A percentile compares a stretch with the other conserved stretches of the same genome.
Evolutionary conservation across 352 stramenopile species (phyloP).

Genomic region (Globisporangium mamillatum): DNA sequence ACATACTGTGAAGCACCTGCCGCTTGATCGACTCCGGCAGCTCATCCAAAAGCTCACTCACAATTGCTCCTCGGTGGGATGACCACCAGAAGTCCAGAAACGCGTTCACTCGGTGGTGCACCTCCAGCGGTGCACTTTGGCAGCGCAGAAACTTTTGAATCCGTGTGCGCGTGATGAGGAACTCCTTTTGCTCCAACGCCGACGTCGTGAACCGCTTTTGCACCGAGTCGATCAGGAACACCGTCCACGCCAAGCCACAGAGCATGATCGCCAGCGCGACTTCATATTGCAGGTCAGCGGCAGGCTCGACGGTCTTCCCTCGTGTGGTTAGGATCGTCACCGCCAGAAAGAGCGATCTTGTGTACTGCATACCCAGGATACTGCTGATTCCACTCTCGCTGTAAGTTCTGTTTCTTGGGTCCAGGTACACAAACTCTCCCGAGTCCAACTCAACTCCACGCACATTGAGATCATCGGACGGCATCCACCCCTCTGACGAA

Average conservation of each 20-base stretch:
- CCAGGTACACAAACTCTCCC: conserved; percentile 10
- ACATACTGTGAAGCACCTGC: conserved; percentile 34
- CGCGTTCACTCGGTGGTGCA: conserved; percentile 35
- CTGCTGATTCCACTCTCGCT: conserved; percentile 10
- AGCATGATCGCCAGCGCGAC: conserved; percentile 38
- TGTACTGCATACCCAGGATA: conserved; percentile 25
- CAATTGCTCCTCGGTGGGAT: conserved; percentile 33
- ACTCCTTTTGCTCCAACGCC: conserved; percentile 38
- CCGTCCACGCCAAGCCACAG: conserved; percentile 35
- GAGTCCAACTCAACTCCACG: conserved; percentile 7
- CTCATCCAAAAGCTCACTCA: conserved; percentile 29
- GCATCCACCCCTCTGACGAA: conserved; percentile 25
- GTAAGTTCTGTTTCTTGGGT: conserved; percentile 18
- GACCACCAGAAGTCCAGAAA: conserved; percentile 51
- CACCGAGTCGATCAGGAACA: conserved; percentile 36
- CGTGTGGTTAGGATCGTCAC: conserved; percentile 22
- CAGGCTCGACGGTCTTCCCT: conserved; percentile 28
- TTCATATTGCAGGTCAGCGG: conserved; percentile 26
- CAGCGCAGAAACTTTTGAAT: conserved; percentile 39
- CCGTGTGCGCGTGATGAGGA: conserved; percentile 26
- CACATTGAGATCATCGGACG: conserved; percentile 22
- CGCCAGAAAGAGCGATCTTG: conserved; percentile 26
- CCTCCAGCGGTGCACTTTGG: conserved; percentile 29
- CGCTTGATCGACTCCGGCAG: conserved; percentile 25
- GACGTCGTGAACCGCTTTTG: conserved; percentile 43